phyloP scores from a whole-genome alignment of 192 early-diverging fungal species.

The Coemansia sp. region DNA sequence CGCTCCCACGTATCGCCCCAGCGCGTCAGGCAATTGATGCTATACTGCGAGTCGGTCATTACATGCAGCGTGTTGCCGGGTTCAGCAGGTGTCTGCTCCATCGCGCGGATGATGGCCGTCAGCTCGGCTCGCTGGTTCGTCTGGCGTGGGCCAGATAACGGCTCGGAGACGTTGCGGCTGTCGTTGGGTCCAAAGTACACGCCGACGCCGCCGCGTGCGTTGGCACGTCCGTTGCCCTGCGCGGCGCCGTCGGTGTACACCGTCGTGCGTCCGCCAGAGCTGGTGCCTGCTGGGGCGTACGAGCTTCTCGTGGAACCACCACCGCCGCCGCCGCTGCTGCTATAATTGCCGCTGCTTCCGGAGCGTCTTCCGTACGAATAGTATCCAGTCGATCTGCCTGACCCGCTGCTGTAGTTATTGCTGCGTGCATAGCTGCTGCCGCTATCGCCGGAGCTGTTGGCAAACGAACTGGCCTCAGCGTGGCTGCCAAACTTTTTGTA shows the following conservation, averaged over 20 bases:
- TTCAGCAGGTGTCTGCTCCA: background rate
- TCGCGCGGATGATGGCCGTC: constrained; percentile 17
- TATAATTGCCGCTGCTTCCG: no score
- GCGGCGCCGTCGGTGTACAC: constrained; percentile 86
- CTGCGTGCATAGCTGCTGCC: no score
- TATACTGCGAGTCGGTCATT: constrained; percentile 23
- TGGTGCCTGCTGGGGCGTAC: no score
- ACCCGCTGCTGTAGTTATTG: no score
- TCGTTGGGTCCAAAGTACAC: constrained; percentile 67
- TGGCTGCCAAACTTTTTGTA: constrained; percentile 61
- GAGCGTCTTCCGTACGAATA: no score
- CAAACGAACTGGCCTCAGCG: constrained; percentile 62
- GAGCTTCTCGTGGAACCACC: no score
- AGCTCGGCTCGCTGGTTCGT: constrained; percentile 37
- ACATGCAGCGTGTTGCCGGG: constrained; percentile 7
- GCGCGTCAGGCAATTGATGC: constrained; percentile 20
- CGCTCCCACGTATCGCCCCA: constrained; percentile 22
- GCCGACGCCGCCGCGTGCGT: constrained; percentile 77
- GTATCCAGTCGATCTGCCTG: no score
- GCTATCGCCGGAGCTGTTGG: no score
- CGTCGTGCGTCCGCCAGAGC: no score
- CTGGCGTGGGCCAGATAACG: constrained; percentile 18
- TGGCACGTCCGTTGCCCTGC: constrained; percentile 61
- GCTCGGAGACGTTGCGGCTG: constrained; percentile 50
- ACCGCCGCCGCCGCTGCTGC: no score